Evolutionary conservation across 2,329 filamentous ascomycete genomes (phyloP).

Genomic region (Sclerotinia glacialis): DNA sequence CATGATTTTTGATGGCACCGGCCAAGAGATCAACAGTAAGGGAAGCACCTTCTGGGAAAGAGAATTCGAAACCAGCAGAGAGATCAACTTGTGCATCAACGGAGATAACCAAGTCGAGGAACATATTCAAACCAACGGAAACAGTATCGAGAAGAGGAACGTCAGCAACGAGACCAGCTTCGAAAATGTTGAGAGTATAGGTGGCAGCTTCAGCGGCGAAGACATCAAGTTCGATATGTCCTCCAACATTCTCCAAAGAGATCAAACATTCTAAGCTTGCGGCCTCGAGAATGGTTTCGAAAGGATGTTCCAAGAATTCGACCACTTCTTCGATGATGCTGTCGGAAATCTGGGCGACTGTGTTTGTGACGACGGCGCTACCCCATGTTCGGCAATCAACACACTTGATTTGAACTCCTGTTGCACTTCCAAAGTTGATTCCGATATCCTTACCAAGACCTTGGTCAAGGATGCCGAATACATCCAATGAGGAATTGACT

Average conservation of each 20-base stretch:
- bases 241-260: constrained; percentile 28
- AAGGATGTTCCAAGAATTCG: constrained; percentile 28
- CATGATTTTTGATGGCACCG: constrained; percentile 29
- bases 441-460: constrained; percentile 8
- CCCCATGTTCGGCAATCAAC: constrained; percentile 33
- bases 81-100: constrained; percentile 29
- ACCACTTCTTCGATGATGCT: constrained; percentile 25
- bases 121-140: constrained; percentile 28
- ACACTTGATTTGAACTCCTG: constrained; percentile 25
- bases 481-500: constrained; percentile 11
- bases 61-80: constrained; percentile 31
- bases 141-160: constrained; percentile 29
- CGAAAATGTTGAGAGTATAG: constrained; percentile 30
- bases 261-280: constrained; percentile 30
- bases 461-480: constrained; percentile 11
- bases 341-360: constrained; percentile 25
- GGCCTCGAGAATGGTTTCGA: constrained; percentile 24
- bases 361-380: constrained; percentile 29
- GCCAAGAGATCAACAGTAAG: constrained; percentile 32
- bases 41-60: constrained; percentile 31
- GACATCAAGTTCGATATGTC: constrained; percentile 31
- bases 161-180: constrained; percentile 23
- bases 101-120: constrained; percentile 32
- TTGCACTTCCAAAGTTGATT: constrained; percentile 15
- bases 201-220: constrained; percentile 24